Conservation (phyloP, 2,329 filamentous ascomycete genomes). For the Tolypocladium amazonense region DNA sequence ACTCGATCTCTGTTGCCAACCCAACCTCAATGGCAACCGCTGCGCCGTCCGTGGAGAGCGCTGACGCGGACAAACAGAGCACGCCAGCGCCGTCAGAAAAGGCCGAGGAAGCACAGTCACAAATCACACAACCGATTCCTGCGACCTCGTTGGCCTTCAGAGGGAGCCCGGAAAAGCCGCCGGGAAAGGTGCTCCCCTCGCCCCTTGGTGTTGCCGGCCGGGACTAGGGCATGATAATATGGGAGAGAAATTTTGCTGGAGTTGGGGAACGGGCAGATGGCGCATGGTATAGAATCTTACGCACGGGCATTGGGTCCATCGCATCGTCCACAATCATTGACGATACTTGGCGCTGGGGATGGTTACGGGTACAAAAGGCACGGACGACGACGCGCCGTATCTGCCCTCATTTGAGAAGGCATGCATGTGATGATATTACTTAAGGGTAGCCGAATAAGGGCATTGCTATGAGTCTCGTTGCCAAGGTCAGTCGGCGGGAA, state of each 20-base stretch:
- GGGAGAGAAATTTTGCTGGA: constrained; percentile 6
- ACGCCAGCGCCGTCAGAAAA: constrained; percentile 6
- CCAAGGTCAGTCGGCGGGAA: not conserved
- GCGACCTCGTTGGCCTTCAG: constrained; percentile 45
- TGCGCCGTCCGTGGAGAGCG: not conserved
- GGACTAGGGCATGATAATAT: constrained; percentile 12
- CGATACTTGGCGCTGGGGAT: not conserved
- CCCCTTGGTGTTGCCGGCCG: constrained; percentile 19
- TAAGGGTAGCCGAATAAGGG: not conserved
- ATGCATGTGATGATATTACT: not conserved
- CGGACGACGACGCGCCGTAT: not conserved
- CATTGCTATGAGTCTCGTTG: not conserved
- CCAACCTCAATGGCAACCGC: not conserved
- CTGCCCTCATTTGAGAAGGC: not conserved
- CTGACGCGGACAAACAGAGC: constrained; percentile 1
- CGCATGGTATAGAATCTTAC: not conserved
- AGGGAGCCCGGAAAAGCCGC: constrained; percentile 49
- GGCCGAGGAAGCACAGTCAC: constrained; percentile 8
- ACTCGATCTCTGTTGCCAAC: not conserved
- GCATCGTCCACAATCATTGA: not conserved
- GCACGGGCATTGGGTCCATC: not conserved
- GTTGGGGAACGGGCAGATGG: constrained; percentile 1
- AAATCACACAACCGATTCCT: constrained; percentile 21
- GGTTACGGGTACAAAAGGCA: not conserved
- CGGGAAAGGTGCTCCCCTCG: constrained; percentile 18